A percentile compares a stretch with the other conserved stretches of the same genome.
Conservation (phyloP, 495 filamentous ascomycete species). For the Penicillium herquei region DNA sequence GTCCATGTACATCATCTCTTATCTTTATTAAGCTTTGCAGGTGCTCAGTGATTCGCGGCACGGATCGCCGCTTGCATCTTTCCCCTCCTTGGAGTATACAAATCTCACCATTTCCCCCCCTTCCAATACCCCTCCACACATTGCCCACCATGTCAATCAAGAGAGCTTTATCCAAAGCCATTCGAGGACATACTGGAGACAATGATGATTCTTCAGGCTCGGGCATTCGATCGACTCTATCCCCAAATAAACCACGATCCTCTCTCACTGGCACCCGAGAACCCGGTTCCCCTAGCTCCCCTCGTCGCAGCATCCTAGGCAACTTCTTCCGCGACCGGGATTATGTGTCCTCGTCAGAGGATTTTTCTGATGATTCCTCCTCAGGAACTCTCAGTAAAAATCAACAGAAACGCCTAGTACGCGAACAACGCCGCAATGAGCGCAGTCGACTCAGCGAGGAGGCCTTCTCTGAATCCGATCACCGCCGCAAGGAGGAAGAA, state of each 20-base stretch:
- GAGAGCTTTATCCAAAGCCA: constrained; percentile 46
- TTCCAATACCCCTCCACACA: constrained; percentile 2
- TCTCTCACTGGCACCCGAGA: constrained; percentile 20
- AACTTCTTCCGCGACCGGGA: constrained; percentile 41
- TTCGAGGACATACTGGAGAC: constrained; percentile 17
- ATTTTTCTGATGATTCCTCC: constrained; percentile 48
- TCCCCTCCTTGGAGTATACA: neutral
- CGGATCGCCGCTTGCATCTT: neutral
- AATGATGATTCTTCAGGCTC: constrained; percentile 28
- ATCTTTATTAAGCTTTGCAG: neutral
- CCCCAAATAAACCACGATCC: constrained; percentile 14
- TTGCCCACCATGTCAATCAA: constrained; percentile 43
- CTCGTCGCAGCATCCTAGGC: constrained; percentile 42
- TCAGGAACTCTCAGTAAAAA: constrained; percentile 48
- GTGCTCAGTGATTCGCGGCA: neutral
- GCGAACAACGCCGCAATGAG: constrained; percentile 41
- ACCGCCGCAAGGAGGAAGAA: constrained; percentile 45
- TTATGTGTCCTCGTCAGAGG: constrained; percentile 44
- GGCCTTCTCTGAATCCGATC: constrained; percentile 47
- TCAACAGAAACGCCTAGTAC: constrained; percentile 49
- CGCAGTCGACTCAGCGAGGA: constrained; percentile 53
- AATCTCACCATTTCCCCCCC: neutral
- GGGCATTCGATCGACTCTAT: constrained; percentile 13
- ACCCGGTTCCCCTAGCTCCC: constrained; percentile 22
- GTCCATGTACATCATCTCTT: too few species aligned